Evolutionary conservation across 2,329 filamentous ascomycete species (phyloP), one percentile per base, ranked within the genome.

Genomic region (Alternaria novae-zelandiae): DNA sequence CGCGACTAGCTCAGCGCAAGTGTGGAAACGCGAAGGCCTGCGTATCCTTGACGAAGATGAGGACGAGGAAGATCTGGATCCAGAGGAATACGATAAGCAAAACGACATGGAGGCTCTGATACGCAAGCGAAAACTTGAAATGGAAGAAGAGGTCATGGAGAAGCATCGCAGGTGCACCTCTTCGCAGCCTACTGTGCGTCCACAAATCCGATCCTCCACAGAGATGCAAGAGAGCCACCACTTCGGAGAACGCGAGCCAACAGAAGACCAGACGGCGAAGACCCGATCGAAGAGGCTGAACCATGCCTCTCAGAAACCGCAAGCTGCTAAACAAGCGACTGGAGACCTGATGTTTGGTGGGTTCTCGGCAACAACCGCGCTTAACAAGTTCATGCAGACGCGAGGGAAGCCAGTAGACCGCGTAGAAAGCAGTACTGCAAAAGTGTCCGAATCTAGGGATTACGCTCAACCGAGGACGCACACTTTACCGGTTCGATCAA

Each of bases 341-440:
- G 67, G 43, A 41, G 70, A 66, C 36, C 69, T 78, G 4, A 77
- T 80, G 71, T 77, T 79, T 57, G 78, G 74, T 15, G 73, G 75
- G 1, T 83, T 83, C 68, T 82, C 82, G 65, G 80, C 80, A 25
- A 77, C 69, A 11, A 77, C 75, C 9, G 83, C 83, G 4, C 70
- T 88, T 28, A 78, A 82, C 6, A 83, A 81, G 26, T 88, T 86
- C 66, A 85, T 88, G 79, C 78, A 83, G 54, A 75, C 84, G 8
- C 82, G 83, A 57, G 82, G 83, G 23, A 75, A 70, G 61, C 50
- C 54, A 5, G 32, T 61, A 12, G 47, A 65, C 28, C 15, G 59
- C 21, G 23, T 12, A 11, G 26, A 13, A 30, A 13, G 6, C 15
- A 20, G 12, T 11, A 47, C 17, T 4, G 25, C 26, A 2, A 32